phyloP scores from a whole-genome alignment of 257 asterid species.

The Agastache rugosa region DNA sequence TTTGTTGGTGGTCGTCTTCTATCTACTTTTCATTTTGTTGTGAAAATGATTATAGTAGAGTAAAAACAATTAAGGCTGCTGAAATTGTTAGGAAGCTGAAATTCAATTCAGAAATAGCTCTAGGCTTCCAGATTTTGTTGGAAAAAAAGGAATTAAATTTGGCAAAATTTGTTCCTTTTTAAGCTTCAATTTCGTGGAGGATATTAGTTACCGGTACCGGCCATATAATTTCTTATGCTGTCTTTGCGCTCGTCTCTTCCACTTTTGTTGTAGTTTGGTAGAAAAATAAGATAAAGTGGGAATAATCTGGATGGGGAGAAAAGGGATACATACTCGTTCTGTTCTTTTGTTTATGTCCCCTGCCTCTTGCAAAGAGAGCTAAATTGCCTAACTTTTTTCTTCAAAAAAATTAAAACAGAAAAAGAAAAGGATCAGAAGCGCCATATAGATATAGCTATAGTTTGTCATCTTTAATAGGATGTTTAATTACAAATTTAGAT shows the following conservation, averaged over 20 bases:
- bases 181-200: no score
- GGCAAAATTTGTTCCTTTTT: not conserved
- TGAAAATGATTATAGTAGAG: no score
- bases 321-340: not conserved
- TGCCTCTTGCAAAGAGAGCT: slow-evolving; percentile 2
- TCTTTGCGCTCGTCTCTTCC: not conserved
- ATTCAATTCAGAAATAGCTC: no score
- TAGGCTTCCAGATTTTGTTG: no score
- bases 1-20: no score
- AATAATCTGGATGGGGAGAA: not conserved
- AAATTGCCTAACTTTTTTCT: not conserved
- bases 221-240: no score
- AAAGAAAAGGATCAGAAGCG: not conserved
- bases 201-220: no score
- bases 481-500: not conserved
- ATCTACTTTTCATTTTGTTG: no score
- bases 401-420: not conserved
- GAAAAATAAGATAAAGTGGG: not conserved
- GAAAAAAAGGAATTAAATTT: no score
- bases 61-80: no score
- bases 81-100: no score
- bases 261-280: not conserved
- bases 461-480: not conserved
- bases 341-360: slow-evolving; percentile 13
- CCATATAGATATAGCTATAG: not conserved